Percentiles rank a stretch among this genome's conserved stretches.
Conservation (phyloP, 306 rosid species). For the Cajanus cajan region DNA sequence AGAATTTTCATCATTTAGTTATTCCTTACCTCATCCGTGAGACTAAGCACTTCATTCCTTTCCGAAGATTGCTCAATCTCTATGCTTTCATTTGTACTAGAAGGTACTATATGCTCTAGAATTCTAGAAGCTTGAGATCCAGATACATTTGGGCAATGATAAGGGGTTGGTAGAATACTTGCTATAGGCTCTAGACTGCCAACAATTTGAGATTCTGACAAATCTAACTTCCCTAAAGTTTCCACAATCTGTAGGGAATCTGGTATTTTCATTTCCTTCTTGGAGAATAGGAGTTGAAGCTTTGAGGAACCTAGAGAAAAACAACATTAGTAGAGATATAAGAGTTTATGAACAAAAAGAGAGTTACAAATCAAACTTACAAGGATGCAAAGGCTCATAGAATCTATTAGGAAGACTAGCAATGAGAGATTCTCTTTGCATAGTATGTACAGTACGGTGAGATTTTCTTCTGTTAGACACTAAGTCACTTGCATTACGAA, state of each 20-base stretch:
- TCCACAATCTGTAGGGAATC: conserved; percentile 31
- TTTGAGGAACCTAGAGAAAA: conserved; percentile 53
- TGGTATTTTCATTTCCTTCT: conserved; percentile 35
- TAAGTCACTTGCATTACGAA: conserved; percentile 54
- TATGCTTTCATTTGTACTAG: conserved; percentile 21
- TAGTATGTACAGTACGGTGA: conserved; percentile 35
- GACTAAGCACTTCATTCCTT: conserved; percentile 35
- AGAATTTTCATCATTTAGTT: conserved; percentile 15
- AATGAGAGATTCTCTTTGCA: conserved; percentile 36
- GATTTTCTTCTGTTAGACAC: conserved; percentile 52
- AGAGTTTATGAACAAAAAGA: neutral
- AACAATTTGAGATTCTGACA: conserved; percentile 35
- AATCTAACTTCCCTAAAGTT: conserved; percentile 30
- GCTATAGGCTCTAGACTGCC: neutral
- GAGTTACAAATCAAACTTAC: conserved; percentile 48
- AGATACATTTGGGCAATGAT: neutral
- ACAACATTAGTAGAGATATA: conserved; percentile 31
- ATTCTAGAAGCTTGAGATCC: conserved; percentile 37
- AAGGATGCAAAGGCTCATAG: conserved; percentile 53
- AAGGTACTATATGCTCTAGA: conserved; percentile 37
- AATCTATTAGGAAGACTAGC: conserved; percentile 46
- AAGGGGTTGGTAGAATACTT: no score
- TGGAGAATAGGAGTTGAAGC: conserved; percentile 44
- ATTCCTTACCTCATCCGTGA: conserved; percentile 53
- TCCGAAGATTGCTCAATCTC: conserved; percentile 26